Evolutionary conservation across 2,329 filamentous ascomycete genomes (phyloP).

Genomic region (Nothophoma quercina): DNA sequence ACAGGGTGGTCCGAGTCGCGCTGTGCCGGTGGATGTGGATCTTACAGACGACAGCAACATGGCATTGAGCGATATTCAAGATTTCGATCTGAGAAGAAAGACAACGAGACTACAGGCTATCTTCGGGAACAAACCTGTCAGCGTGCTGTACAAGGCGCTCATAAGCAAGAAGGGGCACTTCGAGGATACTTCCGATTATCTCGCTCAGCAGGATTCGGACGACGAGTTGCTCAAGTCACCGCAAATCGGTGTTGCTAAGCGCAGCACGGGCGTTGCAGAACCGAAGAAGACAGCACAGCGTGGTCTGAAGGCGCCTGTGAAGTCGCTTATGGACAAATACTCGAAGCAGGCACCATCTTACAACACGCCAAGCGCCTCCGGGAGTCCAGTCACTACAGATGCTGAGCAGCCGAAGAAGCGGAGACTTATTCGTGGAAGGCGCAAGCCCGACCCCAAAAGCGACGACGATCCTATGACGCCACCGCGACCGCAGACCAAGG

Average conservation of each 20-base stretch:
- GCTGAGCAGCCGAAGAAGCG: slow-evolving; percentile 41
- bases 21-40: slow-evolving; percentile 44
- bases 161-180: slow-evolving; percentile 59
- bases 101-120: slow-evolving; percentile 61
- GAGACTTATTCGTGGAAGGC: slow-evolving; percentile 61
- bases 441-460: slow-evolving; percentile 37
- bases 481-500: slow-evolving; percentile 27
- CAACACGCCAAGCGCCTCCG: slow-evolving; percentile 20
- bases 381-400: slow-evolving; percentile 20
- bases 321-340: slow-evolving; percentile 66
- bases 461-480: slow-evolving; percentile 28
- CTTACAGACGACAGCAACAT: slow-evolving; percentile 28
- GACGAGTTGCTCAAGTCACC: slow-evolving; percentile 47
- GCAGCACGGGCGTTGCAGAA: slow-evolving; percentile 22
- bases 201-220: slow-evolving; percentile 34
- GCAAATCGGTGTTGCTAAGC: slow-evolving; percentile 30
- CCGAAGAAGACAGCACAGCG: slow-evolving; percentile 62
- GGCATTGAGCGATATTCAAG: slow-evolving; percentile 46
- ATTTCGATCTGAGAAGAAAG: slow-evolving; percentile 59
- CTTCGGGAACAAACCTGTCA: slow-evolving; percentile 56
- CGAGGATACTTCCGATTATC: slow-evolving; percentile 57
- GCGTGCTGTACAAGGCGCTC: slow-evolving; percentile 60
- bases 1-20: slow-evolving; percentile 45
- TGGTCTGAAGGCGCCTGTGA: slow-evolving; percentile 61
- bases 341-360: slow-evolving; percentile 34